Evolutionary conservation across 2,329 filamentous ascomycete genomes (phyloP), one percentile per base, ranked within the genome.

Genomic region (Fusarium tricinctum): DNA sequence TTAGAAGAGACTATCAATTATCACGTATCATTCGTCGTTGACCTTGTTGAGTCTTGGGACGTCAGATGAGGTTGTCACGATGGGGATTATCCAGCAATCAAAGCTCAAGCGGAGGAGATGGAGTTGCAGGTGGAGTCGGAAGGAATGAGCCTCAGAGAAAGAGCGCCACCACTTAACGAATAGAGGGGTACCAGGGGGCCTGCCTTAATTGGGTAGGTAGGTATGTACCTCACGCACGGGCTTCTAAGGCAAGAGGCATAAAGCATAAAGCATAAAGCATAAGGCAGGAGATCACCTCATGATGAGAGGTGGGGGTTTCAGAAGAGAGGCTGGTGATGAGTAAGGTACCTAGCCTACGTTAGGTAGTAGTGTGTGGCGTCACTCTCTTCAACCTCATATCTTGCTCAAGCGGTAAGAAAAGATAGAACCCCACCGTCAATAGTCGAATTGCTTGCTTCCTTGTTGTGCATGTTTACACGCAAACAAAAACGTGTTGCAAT

Each of bases 91-190:
- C 57, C 46, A 69, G 60, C 58, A 59, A 48, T 58, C 52, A 57
- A 43, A 58, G 46, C 51, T 62, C 51, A 48, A 17, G 33, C 51
- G 53, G 57, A 45, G 60, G 66, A 10, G 7, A 14, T 15, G 30
- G 35, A n/a, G 35, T n/a, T n/a, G n/a, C 9, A n/a, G 17, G 35
- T 38, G 35, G 35, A 38, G 35, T n/a, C 61, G 66, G 66, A 58
- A 58, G 47, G 63, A 57, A 55, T 65, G 54, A 68, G 65, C 65
- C 65, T 66, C 65, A 38, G 35, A 38, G 35, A 38, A n/a, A 44
- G 30, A 49, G 55, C 66, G 68, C 70, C 68, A 68, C 59, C 50
- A 50, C 58, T 38, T 26, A 30, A 32, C 33, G 22, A 57, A 57
- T 40, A 33, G 30, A 56, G 32, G 43, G 30, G 35, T 20, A 22